These are phyloP conservation scores for Starmerella stellata DNA, from an alignment of 805 yeast species.

Conservation along the genomic window DNA sequence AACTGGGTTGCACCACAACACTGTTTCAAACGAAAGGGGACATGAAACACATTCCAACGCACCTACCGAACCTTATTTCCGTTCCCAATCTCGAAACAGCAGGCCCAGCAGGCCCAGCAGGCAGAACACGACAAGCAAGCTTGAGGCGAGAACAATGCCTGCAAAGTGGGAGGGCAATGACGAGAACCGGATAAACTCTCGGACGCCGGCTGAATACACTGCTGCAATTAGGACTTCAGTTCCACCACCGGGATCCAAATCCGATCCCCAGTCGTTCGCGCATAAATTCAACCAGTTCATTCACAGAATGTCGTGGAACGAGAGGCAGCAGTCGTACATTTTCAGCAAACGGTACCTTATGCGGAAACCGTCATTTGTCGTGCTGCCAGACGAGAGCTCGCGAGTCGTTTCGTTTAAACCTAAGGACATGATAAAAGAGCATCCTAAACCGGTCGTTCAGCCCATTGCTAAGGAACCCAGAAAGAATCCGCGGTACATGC, in stretches of 20 bases:
- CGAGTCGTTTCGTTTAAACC: neutral
- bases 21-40: neutral
- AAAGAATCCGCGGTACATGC: neutral
- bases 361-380: slow-evolving; percentile 14
- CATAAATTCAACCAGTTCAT: slow-evolving; percentile 5
- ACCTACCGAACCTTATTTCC: neutral
- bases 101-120: neutral
- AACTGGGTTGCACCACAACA: neutral
- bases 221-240: neutral
- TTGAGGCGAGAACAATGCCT: neutral
- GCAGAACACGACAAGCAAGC: neutral
- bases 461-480: neutral
- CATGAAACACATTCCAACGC: neutral
- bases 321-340: slow-evolving; percentile 5
- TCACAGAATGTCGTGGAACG: slow-evolving; percentile 7
- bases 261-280: neutral
- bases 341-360: slow-evolving; percentile 9
- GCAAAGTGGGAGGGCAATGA: neutral
- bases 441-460: neutral
- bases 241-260: neutral
- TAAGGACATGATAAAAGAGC: neutral
- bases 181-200: neutral
- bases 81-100: neutral
- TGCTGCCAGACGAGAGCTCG: slow-evolving; percentile 12
- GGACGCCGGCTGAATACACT: neutral